phyloP scores from a whole-genome alignment of 1,284 basidiomycete species.

The Amylostereum areolatum region DNA sequence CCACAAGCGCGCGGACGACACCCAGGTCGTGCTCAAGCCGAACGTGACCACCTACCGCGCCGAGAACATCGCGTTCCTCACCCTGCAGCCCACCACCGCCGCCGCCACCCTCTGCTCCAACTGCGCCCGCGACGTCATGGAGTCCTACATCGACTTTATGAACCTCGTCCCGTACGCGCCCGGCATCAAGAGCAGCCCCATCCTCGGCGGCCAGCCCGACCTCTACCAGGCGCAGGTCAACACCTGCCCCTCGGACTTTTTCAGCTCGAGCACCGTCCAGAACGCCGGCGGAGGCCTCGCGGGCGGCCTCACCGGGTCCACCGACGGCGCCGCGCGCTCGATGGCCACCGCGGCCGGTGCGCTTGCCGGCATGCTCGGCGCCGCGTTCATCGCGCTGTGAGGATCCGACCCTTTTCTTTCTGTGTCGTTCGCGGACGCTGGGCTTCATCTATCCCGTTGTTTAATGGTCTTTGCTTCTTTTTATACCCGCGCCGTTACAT shows the following conservation, averaged over 20 bases:
- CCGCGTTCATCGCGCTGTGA: not conserved
- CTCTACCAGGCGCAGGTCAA: conserved; percentile 58
- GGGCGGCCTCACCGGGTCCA: conserved; percentile 23
- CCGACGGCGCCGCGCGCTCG: conserved; percentile 15
- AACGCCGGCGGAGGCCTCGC: conserved; percentile 58
- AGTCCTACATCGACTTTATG: conserved; percentile 74
- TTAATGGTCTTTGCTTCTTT: too few species aligned
- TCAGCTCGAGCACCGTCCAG: conserved; percentile 52
- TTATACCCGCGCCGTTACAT: too few species aligned
- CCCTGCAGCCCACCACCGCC: conserved; percentile 52
- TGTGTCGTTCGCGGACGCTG: too few species aligned
- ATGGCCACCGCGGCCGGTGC: not conserved
- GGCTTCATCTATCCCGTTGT: too few species aligned
- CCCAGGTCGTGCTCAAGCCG: conserved; percentile 37
- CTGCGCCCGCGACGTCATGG: conserved; percentile 74
- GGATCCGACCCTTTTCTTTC: too few species aligned
- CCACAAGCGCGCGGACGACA: conserved; percentile 2
- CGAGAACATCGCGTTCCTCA: conserved; percentile 75
- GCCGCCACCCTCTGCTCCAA: conserved; percentile 63
- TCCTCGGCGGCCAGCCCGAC: conserved; percentile 59
- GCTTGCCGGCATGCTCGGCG: not conserved
- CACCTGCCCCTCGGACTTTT: conserved; percentile 60
- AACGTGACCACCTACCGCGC: conserved; percentile 61
- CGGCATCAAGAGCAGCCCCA: conserved; percentile 56
- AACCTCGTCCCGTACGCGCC: conserved; percentile 64